Base-by-base conservation (phyloP, 805 yeast species). In the Candida glaebosa region DNA sequence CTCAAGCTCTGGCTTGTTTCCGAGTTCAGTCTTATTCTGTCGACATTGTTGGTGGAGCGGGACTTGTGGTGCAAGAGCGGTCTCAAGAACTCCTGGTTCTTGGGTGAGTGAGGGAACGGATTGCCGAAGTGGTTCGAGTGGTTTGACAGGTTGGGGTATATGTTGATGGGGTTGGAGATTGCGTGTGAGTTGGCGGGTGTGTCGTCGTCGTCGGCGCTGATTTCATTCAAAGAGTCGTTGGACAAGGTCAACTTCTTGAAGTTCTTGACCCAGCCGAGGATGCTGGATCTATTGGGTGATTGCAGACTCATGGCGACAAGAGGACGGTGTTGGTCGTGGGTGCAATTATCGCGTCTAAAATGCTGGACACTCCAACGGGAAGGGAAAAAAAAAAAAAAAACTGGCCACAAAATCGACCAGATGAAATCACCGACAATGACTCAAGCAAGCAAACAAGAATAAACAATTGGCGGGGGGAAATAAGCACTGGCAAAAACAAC, bases 1-100 rank as follows among this genome's bases (percentile, higher is more conserved):
- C 75, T 60, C 15, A 73, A 56, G 31, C 53, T 53, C 6, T 63
- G 46, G 50, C 52, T 42, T 4, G 38, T 35, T 56, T 60, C 44
- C 39, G 61, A 49, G 61, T 71, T 68, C 5, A 75, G 65, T 16
- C 73, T 51, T 9, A 58, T 62, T 40, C 71, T 47, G 44, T 58
- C 58, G 32, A 71, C 69, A 49, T 71, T 70, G 50, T 73, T 75
- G 12, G 78, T 65, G 17, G 79, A 75, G 28, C 79, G 58, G 15
- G 78, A 67, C 51, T 76, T 75, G 48, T 72, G 77, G 38, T 75
- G 69, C 28, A 76, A 50, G 14, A 74, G 58, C 1, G 81, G 81
- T 39, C 81, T 65, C 31, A 68, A 45, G 52, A 61, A 48, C 52
- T 66, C 58, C 20, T 49, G 54, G 30, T 46, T 43, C n/a, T 15